phyloP scores from a whole-genome alignment of 495 filamentous ascomycete species.

The Tuber borchii region DNA sequence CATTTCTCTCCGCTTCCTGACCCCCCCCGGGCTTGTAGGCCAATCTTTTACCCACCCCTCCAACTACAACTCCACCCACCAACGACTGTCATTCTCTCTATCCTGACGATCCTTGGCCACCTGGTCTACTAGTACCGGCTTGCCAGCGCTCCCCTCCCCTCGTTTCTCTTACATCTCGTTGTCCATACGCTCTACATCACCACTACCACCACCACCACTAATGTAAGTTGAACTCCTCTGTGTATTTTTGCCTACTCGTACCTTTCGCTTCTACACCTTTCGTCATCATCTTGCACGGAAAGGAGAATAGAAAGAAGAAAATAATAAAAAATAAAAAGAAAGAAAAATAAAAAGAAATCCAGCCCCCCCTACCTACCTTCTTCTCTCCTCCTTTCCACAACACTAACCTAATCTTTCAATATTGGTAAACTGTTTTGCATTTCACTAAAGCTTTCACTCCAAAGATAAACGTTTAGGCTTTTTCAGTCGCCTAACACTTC shows the following conservation, averaged over 20 bases:
- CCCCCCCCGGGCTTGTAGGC: slow-evolving; percentile 1
- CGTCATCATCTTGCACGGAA: background rate
- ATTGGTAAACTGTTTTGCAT: background rate
- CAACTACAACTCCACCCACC: slow-evolving; percentile 14
- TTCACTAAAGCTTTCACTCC: background rate
- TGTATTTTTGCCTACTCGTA: background rate
- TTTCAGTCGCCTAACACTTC: background rate
- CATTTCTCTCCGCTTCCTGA: slow-evolving; percentile 29
- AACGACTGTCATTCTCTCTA: slow-evolving; percentile 23
- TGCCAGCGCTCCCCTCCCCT: slow-evolving; percentile 17
- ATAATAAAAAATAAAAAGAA: background rate
- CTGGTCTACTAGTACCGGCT: slow-evolving; percentile 12
- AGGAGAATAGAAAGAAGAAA: background rate
- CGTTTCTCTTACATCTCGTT: slow-evolving; percentile 24
- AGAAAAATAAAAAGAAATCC: background rate
- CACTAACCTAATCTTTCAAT: background rate
- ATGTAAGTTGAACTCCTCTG: slow-evolving; percentile 5
- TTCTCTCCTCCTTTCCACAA: background rate
- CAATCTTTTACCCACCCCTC: slow-evolving; percentile 4
- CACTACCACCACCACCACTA: slow-evolving; percentile 4
- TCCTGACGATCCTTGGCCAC: slow-evolving; percentile 10
- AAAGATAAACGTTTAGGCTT: background rate
- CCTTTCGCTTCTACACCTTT: background rate
- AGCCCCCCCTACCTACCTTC: background rate
- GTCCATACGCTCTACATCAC: slow-evolving; percentile 6